Percentiles rank a stretch among this genome's conserved stretches.
Conservation (phyloP, 2,329 filamentous ascomycete species). For the Cercospora berteroae region DNA sequence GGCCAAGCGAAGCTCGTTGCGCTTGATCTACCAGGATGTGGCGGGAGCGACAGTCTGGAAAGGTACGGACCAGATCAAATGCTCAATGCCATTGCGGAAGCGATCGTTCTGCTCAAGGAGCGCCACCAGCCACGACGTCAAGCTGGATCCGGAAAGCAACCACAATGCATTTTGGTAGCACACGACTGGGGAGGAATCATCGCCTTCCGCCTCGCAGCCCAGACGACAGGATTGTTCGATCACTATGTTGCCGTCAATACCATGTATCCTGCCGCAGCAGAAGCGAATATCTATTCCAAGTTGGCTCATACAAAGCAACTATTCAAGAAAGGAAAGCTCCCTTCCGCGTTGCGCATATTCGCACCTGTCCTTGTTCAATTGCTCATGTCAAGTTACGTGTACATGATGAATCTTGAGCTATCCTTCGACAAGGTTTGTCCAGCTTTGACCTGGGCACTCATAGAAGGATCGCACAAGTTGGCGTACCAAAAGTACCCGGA, state of each 20-base stretch:
- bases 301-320: constrained; percentile 11
- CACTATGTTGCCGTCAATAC: constrained; percentile 56
- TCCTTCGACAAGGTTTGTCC: constrained; percentile 26
- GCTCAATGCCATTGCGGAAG: constrained; percentile 54
- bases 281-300: constrained; percentile 11
- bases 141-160: constrained; percentile 8
- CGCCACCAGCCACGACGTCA: constrained; percentile 39
- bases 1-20: constrained; percentile 51
- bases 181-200: constrained; percentile 51
- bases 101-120: constrained; percentile 52
- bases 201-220: constrained; percentile 56
- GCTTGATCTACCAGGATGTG: constrained; percentile 59
- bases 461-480: constrained; percentile 41
- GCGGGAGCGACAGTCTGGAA: constrained; percentile 54
- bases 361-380: constrained; percentile 49
- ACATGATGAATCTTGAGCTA: constrained; percentile 24
- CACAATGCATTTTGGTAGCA: constrained; percentile 45
- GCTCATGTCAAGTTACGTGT: constrained; percentile 49
- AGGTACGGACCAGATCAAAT: constrained; percentile 52
- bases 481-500: constrained; percentile 18
- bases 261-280: constrained; percentile 38
- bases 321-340: constrained; percentile 12
- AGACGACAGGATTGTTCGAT: constrained; percentile 56
- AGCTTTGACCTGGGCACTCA: constrained; percentile 44
- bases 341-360: constrained; percentile 7